Evolutionary conservation across 2,329 filamentous ascomycete species (phyloP).

Genomic region (Botrytis deweyae): DNA sequence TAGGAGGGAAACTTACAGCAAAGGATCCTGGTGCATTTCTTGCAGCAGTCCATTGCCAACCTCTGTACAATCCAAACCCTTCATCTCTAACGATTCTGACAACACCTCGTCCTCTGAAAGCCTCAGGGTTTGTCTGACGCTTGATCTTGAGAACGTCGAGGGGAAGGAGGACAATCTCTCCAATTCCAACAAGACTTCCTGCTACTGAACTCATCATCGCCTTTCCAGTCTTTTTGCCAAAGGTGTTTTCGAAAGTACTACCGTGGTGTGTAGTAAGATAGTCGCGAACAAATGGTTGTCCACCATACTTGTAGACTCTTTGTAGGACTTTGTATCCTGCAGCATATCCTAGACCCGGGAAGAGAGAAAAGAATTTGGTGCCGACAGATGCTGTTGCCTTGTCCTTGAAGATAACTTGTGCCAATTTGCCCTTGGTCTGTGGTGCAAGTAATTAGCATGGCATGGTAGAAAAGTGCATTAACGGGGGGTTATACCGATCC

Average conservation of each 20-base stretch:
- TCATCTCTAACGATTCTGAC: constrained; percentile 89
- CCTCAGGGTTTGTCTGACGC: constrained; percentile 97
- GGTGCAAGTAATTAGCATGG: constrained; percentile 41
- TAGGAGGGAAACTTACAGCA: constrained; percentile 62
- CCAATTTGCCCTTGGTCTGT: constrained; percentile 56
- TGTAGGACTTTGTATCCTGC: constrained; percentile 97
- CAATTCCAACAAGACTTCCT: constrained; percentile 93
- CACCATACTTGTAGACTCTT: constrained; percentile 98
- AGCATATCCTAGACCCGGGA: constrained; percentile 95
- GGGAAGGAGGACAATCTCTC: constrained; percentile 91
- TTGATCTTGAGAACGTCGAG: constrained; percentile 99
- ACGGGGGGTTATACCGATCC: constrained; percentile 54
- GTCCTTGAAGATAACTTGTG: constrained; percentile 91
- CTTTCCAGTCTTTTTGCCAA: constrained; percentile 97
- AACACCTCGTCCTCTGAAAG: constrained; percentile 90
- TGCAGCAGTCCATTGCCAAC: constrained; percentile 96
- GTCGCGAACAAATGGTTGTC: constrained; percentile 92
- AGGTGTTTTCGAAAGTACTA: constrained; percentile 79
- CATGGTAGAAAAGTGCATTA: neutral
- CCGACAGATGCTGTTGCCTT: constrained; percentile 68
- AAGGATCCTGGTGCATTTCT: constrained; percentile 97
- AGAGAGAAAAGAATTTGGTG: constrained; percentile 89
- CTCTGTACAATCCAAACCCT: constrained; percentile 92
- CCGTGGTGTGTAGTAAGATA: constrained; percentile 80
- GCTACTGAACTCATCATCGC: constrained; percentile 97